These are phyloP conservation scores for Millerozyma acaciae DNA, from an alignment of 805 yeast species.

Conservation along the genomic window DNA sequence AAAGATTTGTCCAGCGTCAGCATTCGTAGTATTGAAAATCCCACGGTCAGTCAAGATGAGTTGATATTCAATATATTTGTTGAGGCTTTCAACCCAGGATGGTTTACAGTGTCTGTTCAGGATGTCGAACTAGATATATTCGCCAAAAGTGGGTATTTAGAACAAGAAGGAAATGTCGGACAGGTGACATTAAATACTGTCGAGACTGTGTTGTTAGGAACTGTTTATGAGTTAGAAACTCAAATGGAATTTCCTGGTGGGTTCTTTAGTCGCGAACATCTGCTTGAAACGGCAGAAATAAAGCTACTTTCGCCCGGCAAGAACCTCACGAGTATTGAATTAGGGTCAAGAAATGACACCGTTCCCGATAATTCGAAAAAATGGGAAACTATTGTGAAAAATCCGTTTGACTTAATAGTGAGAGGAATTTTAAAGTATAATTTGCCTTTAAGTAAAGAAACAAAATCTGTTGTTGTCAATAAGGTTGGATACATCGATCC, in stretches of 20 bases:
- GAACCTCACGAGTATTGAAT: constrained; percentile 27
- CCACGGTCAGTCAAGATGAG: constrained; percentile 80
- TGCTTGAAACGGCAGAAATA: constrained; percentile 62
- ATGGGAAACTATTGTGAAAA: constrained; percentile 71
- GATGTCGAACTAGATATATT: constrained; percentile 79
- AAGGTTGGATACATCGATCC: constrained; percentile 59
- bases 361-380: constrained; percentile 44
- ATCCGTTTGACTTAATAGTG: constrained; percentile 82
- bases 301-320: constrained; percentile 72
- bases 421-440: constrained; percentile 79
- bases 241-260: constrained; percentile 77
- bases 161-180: constrained; percentile 1
- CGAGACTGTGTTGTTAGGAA: constrained; percentile 76
- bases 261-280: constrained; percentile 58
- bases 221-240: constrained; percentile 60
- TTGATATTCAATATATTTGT: constrained; percentile 73
- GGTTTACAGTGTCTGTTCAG: constrained; percentile 59
- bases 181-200: constrained; percentile 17
- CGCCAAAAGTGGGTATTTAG: constrained; percentile 61
- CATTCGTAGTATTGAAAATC: constrained; percentile 59
- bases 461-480: constrained; percentile 58
- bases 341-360: constrained; percentile 11
- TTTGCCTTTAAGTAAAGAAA: constrained; percentile 54
- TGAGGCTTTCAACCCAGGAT: constrained; percentile 84
- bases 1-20: constrained; percentile 72